phyloP scores from a whole-genome alignment of 2,329 filamentous ascomycete species.

The Fusarium sp. region DNA sequence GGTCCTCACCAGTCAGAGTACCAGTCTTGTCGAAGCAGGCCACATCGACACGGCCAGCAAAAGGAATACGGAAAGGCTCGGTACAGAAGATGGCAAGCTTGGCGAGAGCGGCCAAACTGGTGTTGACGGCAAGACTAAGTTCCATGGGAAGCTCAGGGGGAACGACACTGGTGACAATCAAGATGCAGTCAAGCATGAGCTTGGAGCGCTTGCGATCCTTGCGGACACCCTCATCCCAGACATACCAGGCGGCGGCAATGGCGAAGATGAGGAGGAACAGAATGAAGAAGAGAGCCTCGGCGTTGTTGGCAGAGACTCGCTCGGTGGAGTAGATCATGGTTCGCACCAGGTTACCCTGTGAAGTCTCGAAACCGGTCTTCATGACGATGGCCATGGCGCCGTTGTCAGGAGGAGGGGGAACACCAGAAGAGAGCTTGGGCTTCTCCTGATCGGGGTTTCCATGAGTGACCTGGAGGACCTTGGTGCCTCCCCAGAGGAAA shows the following conservation, averaged over 20 bases:
- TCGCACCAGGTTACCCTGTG: slow-evolving; percentile 94
- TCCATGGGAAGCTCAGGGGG: slow-evolving; percentile 99
- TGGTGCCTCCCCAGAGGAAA: slow-evolving; percentile 96
- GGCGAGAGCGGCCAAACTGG: slow-evolving; percentile 91
- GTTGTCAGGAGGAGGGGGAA: slow-evolving; percentile 88
- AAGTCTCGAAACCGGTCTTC: slow-evolving; percentile 99
- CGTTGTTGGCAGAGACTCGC: slow-evolving; percentile 97
- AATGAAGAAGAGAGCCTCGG: slow-evolving; percentile 96
- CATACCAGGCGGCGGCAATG: slow-evolving; percentile 97
- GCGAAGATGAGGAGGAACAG: slow-evolving; percentile 96
- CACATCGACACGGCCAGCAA: slow-evolving; percentile 92
- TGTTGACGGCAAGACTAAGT: slow-evolving; percentile 96
- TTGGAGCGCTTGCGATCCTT: slow-evolving; percentile 98
- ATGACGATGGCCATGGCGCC: slow-evolving; percentile 94
- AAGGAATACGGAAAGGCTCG: slow-evolving; percentile 98
- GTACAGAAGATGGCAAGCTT: slow-evolving; percentile 99
- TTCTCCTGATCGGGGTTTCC: slow-evolving; percentile 81
- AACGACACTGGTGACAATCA: slow-evolving; percentile 97
- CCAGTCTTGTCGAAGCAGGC: slow-evolving; percentile 99
- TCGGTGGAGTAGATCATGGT: slow-evolving; percentile 99
- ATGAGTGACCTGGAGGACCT: slow-evolving; percentile 95
- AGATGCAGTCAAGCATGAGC: slow-evolving; percentile 93
- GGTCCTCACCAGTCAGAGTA: slow-evolving; percentile 93
- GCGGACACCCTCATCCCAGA: slow-evolving; percentile 95
- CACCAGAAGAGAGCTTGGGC: slow-evolving; percentile 78